phyloP scores from a whole-genome alignment of 164 flowering plant genomes.

The Protea cynaroides region DNA sequence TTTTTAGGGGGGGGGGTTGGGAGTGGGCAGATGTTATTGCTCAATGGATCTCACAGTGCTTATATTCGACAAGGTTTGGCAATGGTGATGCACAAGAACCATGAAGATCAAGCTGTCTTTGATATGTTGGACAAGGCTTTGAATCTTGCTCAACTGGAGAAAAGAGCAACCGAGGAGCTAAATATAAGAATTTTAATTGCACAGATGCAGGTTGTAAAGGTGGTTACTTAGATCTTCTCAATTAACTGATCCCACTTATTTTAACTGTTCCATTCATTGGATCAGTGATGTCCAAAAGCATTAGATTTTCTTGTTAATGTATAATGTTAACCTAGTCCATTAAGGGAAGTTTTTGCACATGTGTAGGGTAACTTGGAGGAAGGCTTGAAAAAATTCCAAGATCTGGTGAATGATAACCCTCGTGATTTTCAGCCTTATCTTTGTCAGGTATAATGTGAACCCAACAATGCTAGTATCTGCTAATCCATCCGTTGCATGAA shows the following conservation, averaged over 20 bases:
- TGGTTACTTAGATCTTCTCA: constrained; percentile 11
- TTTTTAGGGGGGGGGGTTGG: no score
- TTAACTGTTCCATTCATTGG: no score
- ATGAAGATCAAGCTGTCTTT: constrained; percentile 76
- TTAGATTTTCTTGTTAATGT: background rate
- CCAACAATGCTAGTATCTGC: no score
- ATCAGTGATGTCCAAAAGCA: background rate
- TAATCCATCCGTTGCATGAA: background rate
- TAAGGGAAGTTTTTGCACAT: background rate
- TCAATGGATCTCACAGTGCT: background rate
- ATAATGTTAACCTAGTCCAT: background rate
- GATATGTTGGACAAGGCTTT: constrained; percentile 76
- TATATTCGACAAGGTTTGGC: constrained; percentile 66
- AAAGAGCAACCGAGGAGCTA: constrained; percentile 80
- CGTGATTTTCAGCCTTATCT: constrained; percentile 95
- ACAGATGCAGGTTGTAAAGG: constrained; percentile 87
- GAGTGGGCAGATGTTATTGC: no score
- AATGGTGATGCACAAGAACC: constrained; percentile 86
- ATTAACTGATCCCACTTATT: background rate
- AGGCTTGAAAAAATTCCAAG: constrained; percentile 56
- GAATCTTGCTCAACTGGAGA: constrained; percentile 48
- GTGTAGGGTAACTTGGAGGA: constrained; percentile 79
- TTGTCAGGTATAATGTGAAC: constrained; percentile 56
- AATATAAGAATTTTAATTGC: constrained; percentile 79
- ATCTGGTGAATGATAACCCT: constrained; percentile 67